Evolutionary conservation across 805 yeast genomes (phyloP).

Genomic region (Kazachstania viticola): DNA sequence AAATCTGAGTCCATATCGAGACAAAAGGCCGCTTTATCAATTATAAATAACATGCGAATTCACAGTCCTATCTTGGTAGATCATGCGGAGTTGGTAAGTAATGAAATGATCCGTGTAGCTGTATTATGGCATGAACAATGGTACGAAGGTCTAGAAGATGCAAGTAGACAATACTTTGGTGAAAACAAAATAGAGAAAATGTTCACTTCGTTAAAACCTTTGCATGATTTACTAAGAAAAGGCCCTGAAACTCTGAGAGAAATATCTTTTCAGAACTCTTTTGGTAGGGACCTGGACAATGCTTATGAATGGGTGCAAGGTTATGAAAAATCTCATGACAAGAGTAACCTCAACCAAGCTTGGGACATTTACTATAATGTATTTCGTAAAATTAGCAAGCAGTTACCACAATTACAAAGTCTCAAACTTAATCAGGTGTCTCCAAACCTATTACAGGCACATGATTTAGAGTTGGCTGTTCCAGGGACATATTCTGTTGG

Average conservation of each 20-base stretch:
- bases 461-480: conserved; percentile 73
- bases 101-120: conserved; percentile 86
- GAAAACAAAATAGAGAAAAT: conserved; percentile 91
- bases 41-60: conserved; percentile 82
- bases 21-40: conserved; percentile 82
- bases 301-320: conserved; percentile 90
- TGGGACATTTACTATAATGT: conserved; percentile 96
- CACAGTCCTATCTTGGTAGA: conserved; percentile 79
- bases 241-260: conserved; percentile 92
- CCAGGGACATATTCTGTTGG: conserved; percentile 92
- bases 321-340: conserved; percentile 74
- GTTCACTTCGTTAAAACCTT: conserved; percentile 82
- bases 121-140: conserved; percentile 96
- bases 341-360: conserved; percentile 84
- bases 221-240: conserved; percentile 71
- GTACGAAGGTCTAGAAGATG: conserved; percentile 97
- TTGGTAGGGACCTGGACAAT: conserved; percentile 84
- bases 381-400: conserved; percentile 81
- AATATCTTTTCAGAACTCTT: conserved; percentile 82
- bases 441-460: conserved; percentile 72
- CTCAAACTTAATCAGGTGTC: conserved; percentile 89
- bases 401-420: conserved; percentile 74
- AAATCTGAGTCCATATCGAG: conserved; percentile 85
- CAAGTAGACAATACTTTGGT: conserved; percentile 84
- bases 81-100: conserved; percentile 90